phyloP scores from a whole-genome alignment of 306 rosid species.

The cucumber (Cucumis sativus) region DNA sequence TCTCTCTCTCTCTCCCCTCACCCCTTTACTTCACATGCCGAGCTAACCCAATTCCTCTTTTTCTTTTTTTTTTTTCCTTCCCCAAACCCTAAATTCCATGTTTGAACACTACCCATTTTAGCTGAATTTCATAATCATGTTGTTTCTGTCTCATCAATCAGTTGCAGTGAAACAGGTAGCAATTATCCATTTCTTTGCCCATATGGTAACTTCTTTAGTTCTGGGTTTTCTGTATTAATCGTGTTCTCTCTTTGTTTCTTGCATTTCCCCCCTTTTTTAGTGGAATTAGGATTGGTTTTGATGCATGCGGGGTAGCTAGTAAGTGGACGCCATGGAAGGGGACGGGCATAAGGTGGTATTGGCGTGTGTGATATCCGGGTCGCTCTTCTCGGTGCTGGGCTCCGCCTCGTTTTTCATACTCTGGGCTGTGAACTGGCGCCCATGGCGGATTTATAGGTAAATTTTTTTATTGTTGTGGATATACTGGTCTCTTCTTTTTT shows the following conservation, averaged over 20 bases:
- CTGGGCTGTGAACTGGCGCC: conserved; percentile 98
- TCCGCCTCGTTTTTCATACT: conserved; percentile 71
- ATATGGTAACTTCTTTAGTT: conserved; percentile 3
- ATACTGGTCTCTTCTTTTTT: not conserved
- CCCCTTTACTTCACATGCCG: conserved; percentile 13
- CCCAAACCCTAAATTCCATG: conserved; percentile 30
- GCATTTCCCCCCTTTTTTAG: not conserved
- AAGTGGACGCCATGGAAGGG: conserved; percentile 60
- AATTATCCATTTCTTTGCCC: not conserved
- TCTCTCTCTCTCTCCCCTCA: not conserved
- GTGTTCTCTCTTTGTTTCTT: not conserved
- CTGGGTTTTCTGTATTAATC: conserved; percentile 3
- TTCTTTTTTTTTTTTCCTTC: conserved; percentile 17
- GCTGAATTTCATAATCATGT: conserved; percentile 37
- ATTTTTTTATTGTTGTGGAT: not conserved
- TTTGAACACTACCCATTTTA: conserved; percentile 18
- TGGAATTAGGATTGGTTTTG: conserved; percentile 18
- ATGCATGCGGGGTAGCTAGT: conserved; percentile 52
- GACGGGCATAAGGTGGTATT: conserved; percentile 57
- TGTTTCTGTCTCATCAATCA: conserved; percentile 30
- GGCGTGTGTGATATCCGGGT: conserved; percentile 74
- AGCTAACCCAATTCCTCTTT: not conserved
- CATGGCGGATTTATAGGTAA: conserved; percentile 98
- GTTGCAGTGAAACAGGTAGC: conserved; percentile 25
- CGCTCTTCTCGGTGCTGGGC: conserved; percentile 72